phyloP scores from a whole-genome alignment of 192 early-diverging fungal species.

The Entomortierella chlamydospora region DNA sequence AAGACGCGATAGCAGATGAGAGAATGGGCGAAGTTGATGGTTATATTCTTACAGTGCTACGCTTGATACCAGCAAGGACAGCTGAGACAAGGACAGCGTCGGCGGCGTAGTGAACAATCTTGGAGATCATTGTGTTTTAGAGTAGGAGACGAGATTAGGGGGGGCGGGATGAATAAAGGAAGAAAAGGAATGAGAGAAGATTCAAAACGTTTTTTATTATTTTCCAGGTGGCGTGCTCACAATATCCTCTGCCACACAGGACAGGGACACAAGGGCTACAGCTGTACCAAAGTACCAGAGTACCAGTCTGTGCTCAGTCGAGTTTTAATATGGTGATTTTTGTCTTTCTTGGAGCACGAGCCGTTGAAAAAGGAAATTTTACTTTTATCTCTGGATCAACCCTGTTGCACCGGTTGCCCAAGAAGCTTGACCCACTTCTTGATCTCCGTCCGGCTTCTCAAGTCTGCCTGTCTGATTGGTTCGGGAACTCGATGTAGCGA shows the following conservation, averaged over 20 bases:
- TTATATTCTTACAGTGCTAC: slow-evolving; percentile 62
- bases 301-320: neutral
- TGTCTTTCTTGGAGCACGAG: neutral
- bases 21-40: neutral
- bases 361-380: slow-evolving; percentile 12
- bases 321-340: no score
- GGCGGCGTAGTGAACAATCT: slow-evolving; percentile 64
- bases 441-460: slow-evolving; percentile 67
- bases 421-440: slow-evolving; percentile 38
- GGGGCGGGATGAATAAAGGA: slow-evolving; percentile 1
- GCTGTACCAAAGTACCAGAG: neutral
- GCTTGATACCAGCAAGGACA: slow-evolving; percentile 69
- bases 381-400: neutral
- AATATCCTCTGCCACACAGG: no score
- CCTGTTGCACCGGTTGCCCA: slow-evolving; percentile 4
- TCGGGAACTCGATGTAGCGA: slow-evolving; percentile 83
- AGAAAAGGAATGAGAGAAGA: slow-evolving; percentile 3
- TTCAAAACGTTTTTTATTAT: neutral
- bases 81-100: slow-evolving; percentile 70
- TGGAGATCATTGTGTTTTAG: slow-evolving; percentile 46
- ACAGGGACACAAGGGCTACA: no score
- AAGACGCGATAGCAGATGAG: neutral
- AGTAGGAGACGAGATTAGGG: slow-evolving; percentile 1
- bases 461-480: slow-evolving; percentile 91
- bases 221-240: neutral